Evolutionary conservation across 2,329 filamentous ascomycete species (phyloP).

Genomic region (Colletotrichum destructivum): DNA sequence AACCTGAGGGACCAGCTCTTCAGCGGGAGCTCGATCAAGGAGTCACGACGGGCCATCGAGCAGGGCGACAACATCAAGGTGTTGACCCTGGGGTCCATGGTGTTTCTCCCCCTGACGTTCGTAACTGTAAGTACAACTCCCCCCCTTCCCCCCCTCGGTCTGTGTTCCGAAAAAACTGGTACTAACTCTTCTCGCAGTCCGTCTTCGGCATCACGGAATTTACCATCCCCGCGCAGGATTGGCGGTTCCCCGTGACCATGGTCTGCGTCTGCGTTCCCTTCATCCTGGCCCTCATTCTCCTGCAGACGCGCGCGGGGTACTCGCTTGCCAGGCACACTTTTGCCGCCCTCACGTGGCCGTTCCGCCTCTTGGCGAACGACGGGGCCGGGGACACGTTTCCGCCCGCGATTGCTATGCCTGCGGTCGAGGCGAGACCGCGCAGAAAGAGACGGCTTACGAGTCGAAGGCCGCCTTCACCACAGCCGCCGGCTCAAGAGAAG

Average conservation of each 20-base stretch:
- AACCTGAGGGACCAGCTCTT: slow-evolving; percentile 74
- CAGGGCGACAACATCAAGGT: slow-evolving; percentile 75
- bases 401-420: slow-evolving; percentile 7
- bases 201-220: slow-evolving; percentile 70
- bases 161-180: slow-evolving; percentile 1
- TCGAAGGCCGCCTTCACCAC: slow-evolving; percentile 7
- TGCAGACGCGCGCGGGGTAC: slow-evolving; percentile 58
- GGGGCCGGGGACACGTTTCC: neutral
- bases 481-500: neutral
- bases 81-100: slow-evolving; percentile 72
- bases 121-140: slow-evolving; percentile 61
- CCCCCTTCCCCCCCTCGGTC: neutral
- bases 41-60: slow-evolving; percentile 73
- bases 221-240: slow-evolving; percentile 58
- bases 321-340: slow-evolving; percentile 32
- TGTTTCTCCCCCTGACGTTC: slow-evolving; percentile 74
- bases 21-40: slow-evolving; percentile 74
- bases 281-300: slow-evolving; percentile 61
- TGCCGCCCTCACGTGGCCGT: slow-evolving; percentile 23
- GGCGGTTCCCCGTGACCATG: slow-evolving; percentile 70
- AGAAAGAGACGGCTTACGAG: slow-evolving; percentile 41
- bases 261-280: slow-evolving; percentile 73
- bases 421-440: slow-evolving; percentile 30
- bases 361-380: neutral
- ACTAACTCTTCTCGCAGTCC: slow-evolving; percentile 50